Evolutionary conservation across 768 basidiomycete genomes (phyloP), one percentile per base, ranked within the genome.

Genomic region (Zangia roseola): DNA sequence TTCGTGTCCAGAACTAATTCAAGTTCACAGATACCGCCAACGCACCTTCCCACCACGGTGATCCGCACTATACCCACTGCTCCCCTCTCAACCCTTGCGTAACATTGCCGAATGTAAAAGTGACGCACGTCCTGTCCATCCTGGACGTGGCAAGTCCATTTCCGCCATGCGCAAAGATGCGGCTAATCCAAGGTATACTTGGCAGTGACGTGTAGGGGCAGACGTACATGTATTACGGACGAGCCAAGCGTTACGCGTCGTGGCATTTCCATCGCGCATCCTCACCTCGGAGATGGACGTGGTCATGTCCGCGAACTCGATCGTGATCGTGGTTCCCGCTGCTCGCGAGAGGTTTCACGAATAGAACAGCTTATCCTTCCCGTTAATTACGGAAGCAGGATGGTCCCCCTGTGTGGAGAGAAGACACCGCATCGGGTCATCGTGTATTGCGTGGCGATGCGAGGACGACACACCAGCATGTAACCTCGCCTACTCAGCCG

Each of bases 321-420:
- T 43, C 45, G 9, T 39, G 31, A 35, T 44, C 35, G 21, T 46
- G 41, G 23, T 45, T 43, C 26, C 52, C 50, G 2, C 55, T 26
- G n/a, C 36, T 68, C 24, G 68, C 68, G 31, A 74, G 75, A 8
- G 82, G 82, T 2, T 84, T 62, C 75, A 68, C 45, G 81, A 84
- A 56, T 80, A 81, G 52, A 79, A 76, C 56, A 69, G 59, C 52
- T 64, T 61, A 9, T 64, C 52, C 19, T 58, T 46, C 20, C 57
- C 66, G 38, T 56, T 58, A 14, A 53, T 43, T 6, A 49, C 50
- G 45, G 58, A 59, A 35, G 52, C 37, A 20, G 40, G 52, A 53
- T 39, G 57, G 34, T 56, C 60, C 55, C 47, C 50, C 48, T 46
- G 56, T 50, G 44, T 43, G 45, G 47, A 24, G 20, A 51, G 37